Evolutionary conservation across 2,329 filamentous ascomycete genomes (phyloP), one percentile per base, ranked within the genome.

Genomic region (Trichophyton verrucosum): DNA sequence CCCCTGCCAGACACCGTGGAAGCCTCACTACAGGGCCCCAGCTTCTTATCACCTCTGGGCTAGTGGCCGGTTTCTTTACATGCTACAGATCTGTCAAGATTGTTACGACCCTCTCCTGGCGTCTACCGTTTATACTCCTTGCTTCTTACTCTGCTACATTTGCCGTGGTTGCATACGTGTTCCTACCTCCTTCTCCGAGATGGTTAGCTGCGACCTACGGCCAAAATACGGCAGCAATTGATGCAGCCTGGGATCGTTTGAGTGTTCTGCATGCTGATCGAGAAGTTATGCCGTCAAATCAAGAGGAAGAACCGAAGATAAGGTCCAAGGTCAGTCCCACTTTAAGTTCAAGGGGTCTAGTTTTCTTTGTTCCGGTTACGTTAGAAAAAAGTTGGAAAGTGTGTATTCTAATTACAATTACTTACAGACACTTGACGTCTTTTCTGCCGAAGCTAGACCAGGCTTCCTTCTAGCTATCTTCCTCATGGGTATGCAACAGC

Each of bases 401-500:
- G 7, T 7, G 20, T 47, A 24, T 47, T 11, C 44, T 47, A 47
- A 47, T 47, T 44, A 11, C 20, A 46, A 24, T 6, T 33, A 4
- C n/a, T 56, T 13, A 22, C 9, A 47, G 44, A 47, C 22, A 8
- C n/a, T 47, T 8, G 51, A 56, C 20, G 27, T 56, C 4, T 36
- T 56, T 38, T 56, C 51, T 38, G 17, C 27, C 6, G 51, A 56
- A 8, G 20, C 33, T n/a, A 17, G 51, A 15, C 27, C 51, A 3
- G 74, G 77, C 2, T 83, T 81, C 0, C 68, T 76, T 0, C 70
- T 85, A 17, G 82, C 78, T 0, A 73, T 82, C 0, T 85, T 85
- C 63, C 69, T 84, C 59, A 78, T 86, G 68, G 78, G 75, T 1
- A 82, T 84, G 76, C 77, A 82, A 36, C 84, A 86, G 65, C 71